Evolutionary conservation across 2,329 filamentous ascomycete species (phyloP), one percentile per base, ranked within the genome.

Genomic region (Fusarium annulatum): DNA sequence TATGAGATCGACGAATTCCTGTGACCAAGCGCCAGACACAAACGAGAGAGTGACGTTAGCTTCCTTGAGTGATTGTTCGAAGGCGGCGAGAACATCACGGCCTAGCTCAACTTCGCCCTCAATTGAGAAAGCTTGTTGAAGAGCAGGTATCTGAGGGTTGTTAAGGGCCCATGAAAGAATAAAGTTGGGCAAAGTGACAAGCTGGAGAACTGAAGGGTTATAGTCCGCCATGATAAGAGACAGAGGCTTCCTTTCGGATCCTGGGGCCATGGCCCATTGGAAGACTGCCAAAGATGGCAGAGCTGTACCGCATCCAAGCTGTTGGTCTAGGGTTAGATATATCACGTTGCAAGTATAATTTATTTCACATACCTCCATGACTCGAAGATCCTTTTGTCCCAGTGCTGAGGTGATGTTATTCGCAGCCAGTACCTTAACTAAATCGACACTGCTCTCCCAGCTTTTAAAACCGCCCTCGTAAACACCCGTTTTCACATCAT

Each of bases 401-500:
- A 82, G 71, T 53, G 77, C 73, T 7, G 80, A 67, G 23, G 82
- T 75, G 55, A 84, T 81, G 18, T 83, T 80, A 33, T 85, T 84
- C 6, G 80, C 77, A 1, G 86, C 86, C 36, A 92, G 81, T n/a
- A 92, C 89, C 79, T 91, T 93, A 57, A 94, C 92, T 23, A 96
- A 85, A 80, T 96, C 94, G 59, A 95, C 86, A 67, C 92, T 94
- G 82, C 93, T 95, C 84, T 96, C 94, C 94, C 94, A 96, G 77
- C 92, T 95, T 85, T 96, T 96, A 85, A 96, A 95, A 30, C 94
- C 94, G 64, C 94, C 94, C 83, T 96, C 94, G 82, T 96, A 96
- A 67, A 96, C 89, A 58, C 93, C 93, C 62, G 93, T 93, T 81
- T 91, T 92, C 73, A 96, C 91, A 81, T 96, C 94, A 72, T 93